Conservation (phyloP, 2,329 filamentous ascomycete species). For the Amauroascus niger region DNA sequence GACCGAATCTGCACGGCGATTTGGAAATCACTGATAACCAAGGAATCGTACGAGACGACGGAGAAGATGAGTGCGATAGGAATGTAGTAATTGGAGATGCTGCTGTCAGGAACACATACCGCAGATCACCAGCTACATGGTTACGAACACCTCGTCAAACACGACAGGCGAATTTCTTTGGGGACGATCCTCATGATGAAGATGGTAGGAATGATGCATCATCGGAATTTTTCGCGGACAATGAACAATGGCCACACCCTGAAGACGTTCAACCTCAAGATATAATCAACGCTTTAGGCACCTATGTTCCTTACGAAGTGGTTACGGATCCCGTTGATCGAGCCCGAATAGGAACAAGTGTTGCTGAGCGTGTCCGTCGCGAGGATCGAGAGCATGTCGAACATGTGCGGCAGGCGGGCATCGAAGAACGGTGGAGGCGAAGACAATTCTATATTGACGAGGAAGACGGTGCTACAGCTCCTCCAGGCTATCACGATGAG, state of each 20-base stretch:
- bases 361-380: constrained; percentile 29
- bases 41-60: constrained; percentile 51
- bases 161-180: background rate
- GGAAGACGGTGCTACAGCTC: constrained; percentile 63
- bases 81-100: constrained; percentile 50
- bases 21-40: constrained; percentile 53
- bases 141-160: constrained; percentile 16
- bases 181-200: constrained; percentile 10
- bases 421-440: constrained; percentile 65
- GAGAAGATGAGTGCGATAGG: constrained; percentile 51
- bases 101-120: constrained; percentile 31
- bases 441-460: constrained; percentile 75
- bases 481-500: constrained; percentile 49
- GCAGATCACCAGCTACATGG: constrained; percentile 21
- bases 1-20: constrained; percentile 53
- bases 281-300: constrained; percentile 35
- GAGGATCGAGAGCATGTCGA: constrained; percentile 32
- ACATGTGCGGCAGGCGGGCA: constrained; percentile 32
- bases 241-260: constrained; percentile 32
- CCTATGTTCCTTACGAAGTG: constrained; percentile 34
- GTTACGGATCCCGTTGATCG: constrained; percentile 36
- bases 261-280: constrained; percentile 34
- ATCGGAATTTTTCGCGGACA: constrained; percentile 1
- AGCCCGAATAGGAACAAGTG: constrained; percentile 32
- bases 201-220: constrained; percentile 17